Base-by-base conservation (phyloP, 208 protist genomes). In the Trypanosoma vivax region DNA sequence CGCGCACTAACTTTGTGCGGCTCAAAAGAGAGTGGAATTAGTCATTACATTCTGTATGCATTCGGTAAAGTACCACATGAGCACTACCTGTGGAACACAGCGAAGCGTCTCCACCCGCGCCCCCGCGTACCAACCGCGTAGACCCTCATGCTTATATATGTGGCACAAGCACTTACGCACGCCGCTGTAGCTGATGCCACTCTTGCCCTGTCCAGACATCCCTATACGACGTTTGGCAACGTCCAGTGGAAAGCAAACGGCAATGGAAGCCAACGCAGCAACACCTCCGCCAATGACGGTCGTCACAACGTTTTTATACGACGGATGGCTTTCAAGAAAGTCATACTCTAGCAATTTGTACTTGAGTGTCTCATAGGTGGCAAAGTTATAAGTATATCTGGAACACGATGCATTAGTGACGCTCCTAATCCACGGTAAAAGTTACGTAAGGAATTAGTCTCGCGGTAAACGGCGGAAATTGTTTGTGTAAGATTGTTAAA, bases 21-120 rank as follows among this genome's bases (percentile, higher is more conserved):
- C 39, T 9, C 39, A 21, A 7, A 11, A 11, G n/a, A 43, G 5
- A 9, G 5, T 19, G 38, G 47, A 27, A 2, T 60, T 39, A 35
- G 60, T 71, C 1, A 73, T 29, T 14, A 56, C 19, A 5, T 73
- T 57, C 40, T 93, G 86, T 7, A 85, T 84, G 37, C 59, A 73
- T 59, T 92, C 88, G 48, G 92, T 92, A 40, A 87, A 80, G 51
- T 89, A 80, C 84, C 88, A 94, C 82, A 91, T 94, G 30, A 94
- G 70, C 40, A 90, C 70, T 4, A 94, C 88, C 65, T 94, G 88
- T 24, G 88, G 88, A 38, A 92, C 83, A 51, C 83, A 91, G 2
- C 88, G 83, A 33, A 85, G 37, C 18, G 77, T 82, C 65, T 94
- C 88, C 23, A 92, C 52, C 3, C 65, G 21, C 5, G 77, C 54